These are phyloP conservation scores for Aspergillus campestris DNA, from an alignment of 495 filamentous ascomycete genomes.

Conservation along the genomic window DNA sequence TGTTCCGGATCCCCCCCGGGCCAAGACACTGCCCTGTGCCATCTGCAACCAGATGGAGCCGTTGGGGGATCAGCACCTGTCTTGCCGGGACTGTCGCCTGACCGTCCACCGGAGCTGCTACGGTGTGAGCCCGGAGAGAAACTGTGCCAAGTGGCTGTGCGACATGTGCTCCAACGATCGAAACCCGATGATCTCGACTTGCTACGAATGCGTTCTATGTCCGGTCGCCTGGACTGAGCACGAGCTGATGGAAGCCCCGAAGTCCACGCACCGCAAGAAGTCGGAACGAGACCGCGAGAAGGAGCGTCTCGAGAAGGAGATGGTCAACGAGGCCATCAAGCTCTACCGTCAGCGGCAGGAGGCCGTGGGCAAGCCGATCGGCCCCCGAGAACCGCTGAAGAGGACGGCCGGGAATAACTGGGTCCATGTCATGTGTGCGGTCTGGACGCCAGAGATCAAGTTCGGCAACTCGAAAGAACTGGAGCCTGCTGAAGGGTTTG, in stretches of 20 bases:
- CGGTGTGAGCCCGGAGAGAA: conserved; percentile 64
- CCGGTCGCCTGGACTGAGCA: conserved; percentile 64
- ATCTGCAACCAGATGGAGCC: conserved; percentile 72
- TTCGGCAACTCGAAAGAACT: conserved; percentile 76
- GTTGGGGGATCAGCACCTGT: conserved; percentile 59
- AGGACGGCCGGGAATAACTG: conserved; percentile 91
- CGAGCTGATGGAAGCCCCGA: conserved; percentile 78
- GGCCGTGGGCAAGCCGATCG: conserved; percentile 66
- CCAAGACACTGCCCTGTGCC: conserved; percentile 72
- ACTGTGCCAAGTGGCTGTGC: conserved; percentile 79
- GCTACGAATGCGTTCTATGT: conserved; percentile 88
- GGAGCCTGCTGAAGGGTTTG: conserved; percentile 81
- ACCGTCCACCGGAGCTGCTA: conserved; percentile 94
- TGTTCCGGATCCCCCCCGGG: conserved; percentile 62
- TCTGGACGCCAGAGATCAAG: conserved; percentile 87
- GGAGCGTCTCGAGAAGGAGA: conserved; percentile 74
- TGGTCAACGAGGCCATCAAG: conserved; percentile 61
- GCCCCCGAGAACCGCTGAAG: conserved; percentile 88
- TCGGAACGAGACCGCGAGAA: conserved; percentile 85
- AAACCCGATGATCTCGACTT: conserved; percentile 73
- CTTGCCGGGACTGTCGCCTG: conserved; percentile 77
- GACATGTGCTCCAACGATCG: conserved; percentile 95
- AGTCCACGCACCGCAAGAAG: conserved; percentile 84
- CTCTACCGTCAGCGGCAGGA: conserved; percentile 77
- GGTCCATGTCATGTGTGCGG: conserved; percentile 91